Conservation (phyloP, 106 monocot genomes). For the Gastrodia elata region DNA sequence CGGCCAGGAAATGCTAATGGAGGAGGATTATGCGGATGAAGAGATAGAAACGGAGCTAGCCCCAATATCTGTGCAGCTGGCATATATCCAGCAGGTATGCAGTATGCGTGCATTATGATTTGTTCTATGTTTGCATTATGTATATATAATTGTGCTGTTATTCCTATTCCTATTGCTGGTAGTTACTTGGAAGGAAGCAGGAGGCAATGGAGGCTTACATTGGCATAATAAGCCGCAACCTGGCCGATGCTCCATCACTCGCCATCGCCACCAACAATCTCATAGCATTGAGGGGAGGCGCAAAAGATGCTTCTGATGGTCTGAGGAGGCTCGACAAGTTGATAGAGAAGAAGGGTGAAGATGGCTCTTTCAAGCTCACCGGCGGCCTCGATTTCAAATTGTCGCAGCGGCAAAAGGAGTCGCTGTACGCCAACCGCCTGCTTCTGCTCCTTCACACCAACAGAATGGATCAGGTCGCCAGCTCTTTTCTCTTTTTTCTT, state of each 20-base stretch:
- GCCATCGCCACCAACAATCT: slow-evolving; percentile 88
- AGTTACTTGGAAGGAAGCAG: slow-evolving; percentile 62
- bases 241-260: slow-evolving; percentile 74
- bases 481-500: background rate
- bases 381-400: slow-evolving; percentile 65
- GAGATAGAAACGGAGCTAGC: slow-evolving; percentile 94
- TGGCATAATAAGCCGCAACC: slow-evolving; percentile 46
- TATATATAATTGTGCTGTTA: no score
- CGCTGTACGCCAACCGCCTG: slow-evolving; percentile 61
- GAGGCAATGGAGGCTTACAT: slow-evolving; percentile 66
- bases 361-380: slow-evolving; percentile 47
- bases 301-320: slow-evolving; percentile 85
- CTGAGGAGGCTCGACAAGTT: slow-evolving; percentile 72
- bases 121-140: background rate
- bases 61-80: slow-evolving; percentile 83
- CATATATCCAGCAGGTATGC: slow-evolving; percentile 78
- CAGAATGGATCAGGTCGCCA: slow-evolving; percentile 90
- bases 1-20: slow-evolving; percentile 90
- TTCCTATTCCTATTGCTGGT: slow-evolving; percentile 11
- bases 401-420: slow-evolving; percentile 69
- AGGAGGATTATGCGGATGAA: slow-evolving; percentile 78
- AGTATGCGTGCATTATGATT: background rate
- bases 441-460: slow-evolving; percentile 90
- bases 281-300: slow-evolving; percentile 63
- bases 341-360: slow-evolving; percentile 40